A percentile compares a stretch with the other conserved stretches of the same genome.
Conservation (phyloP, 208 protist genomes). For the Porcisia deanei region DNA sequence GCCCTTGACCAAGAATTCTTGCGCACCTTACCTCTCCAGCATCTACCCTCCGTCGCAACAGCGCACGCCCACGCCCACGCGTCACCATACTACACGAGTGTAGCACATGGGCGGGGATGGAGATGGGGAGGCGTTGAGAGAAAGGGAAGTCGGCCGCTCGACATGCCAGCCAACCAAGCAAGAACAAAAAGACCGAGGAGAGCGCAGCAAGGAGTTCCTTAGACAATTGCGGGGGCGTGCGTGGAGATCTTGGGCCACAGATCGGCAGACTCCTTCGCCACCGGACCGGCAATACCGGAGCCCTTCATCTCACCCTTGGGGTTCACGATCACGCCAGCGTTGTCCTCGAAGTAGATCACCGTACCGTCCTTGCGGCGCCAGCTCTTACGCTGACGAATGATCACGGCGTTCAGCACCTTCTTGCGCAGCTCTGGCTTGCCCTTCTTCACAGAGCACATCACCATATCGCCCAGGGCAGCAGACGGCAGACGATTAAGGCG, state of each 20-base stretch:
- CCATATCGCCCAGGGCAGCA: constrained; percentile 98
- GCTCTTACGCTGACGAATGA: constrained; percentile 99
- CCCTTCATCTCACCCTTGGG: constrained; percentile 99
- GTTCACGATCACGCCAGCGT: constrained; percentile 99
- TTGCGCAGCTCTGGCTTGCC: constrained; percentile 99
- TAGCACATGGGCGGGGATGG: not conserved
- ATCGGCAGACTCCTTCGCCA: constrained; percentile 99
- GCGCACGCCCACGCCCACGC: not conserved
- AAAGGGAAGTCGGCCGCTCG: not conserved
- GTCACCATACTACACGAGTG: not conserved
- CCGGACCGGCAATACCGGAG: constrained; percentile 99
- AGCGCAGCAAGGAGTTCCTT: constrained; percentile 40
- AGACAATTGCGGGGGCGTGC: constrained; percentile 96
- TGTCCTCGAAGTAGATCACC: constrained; percentile 99
- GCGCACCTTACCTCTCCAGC: not conserved
- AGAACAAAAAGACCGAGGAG: not conserved
- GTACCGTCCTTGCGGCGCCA: constrained; percentile 99
- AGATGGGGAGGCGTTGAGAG: not conserved
- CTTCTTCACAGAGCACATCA: constrained; percentile 99
- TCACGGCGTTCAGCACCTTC: constrained; percentile 98
- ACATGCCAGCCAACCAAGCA: not conserved
- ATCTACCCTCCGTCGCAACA: not conserved
- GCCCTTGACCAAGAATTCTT: not conserved
- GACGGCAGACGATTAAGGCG: constrained; percentile 98
- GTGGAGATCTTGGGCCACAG: constrained; percentile 99